Base-by-base conservation (phyloP, 2,329 filamentous ascomycete species). In the Fusarium sp. region DNA sequence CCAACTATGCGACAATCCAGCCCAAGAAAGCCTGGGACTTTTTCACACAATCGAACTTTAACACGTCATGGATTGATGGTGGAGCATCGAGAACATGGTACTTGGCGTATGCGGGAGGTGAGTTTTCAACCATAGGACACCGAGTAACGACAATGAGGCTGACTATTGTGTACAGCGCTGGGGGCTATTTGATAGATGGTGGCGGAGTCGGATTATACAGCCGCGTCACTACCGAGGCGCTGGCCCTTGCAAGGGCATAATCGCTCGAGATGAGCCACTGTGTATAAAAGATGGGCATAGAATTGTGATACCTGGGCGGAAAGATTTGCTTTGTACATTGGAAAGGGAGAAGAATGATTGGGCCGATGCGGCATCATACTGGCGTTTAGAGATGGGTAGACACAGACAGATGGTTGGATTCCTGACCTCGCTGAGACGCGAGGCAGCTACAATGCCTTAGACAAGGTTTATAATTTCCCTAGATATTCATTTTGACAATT, bases 41-140 rank as follows among this genome's bases (percentile, higher is more conserved):
- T 79, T 98, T 99, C 78, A 86, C 85, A 1, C 83, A 88, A 66
- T 78, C 83, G 1, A 82, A 86, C 15, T 95, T 96, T 75, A 86
- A 94, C 75, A 84, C 87, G 37, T 80, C 81, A 43, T 94, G 89
- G 88, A 80, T 96, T 46, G 94, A 98, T 81, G 94, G 93, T 1
- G 95, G 96, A 15, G 94, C 93, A 3, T 92, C 90, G 75, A 83
- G 90, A 80, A 95, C 93, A 30, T 97, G 94, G 94, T 97, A 95
- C 82, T 81, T 97, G 81, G 91, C 92, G 41, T 94, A 90, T 80
- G 86, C 91, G 73, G 94, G 93, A 71, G 91, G 92, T 90, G 78
- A 89, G 85, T 85, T 48, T 46, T n/a, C 12, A 11, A 34, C 64
- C n/a, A 10, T 41, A 16, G 18, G 62, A 23, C 27, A 34, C 31